Base-by-base conservation (phyloP, 352 stramenopile genomes). In the Phytopythium litorale region DNA sequence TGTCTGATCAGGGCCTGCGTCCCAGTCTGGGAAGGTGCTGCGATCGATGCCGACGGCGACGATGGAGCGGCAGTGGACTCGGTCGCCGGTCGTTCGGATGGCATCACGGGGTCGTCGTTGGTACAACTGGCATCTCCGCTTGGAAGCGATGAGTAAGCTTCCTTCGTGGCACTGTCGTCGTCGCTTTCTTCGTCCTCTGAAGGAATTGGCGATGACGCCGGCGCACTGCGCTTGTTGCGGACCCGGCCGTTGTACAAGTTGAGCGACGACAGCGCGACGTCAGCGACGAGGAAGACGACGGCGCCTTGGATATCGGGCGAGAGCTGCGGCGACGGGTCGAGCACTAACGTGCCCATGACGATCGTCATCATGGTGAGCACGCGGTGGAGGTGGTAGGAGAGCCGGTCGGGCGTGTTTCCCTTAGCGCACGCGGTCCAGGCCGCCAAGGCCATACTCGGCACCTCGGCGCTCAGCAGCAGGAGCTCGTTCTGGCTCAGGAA, bases 401-500 rank as follows among this genome's bases (percentile, higher is more conserved):
- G 51, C 7, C 56, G 60, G 4, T 71, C 67, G 1, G 67, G 64
- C 12, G 51, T 68, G 21, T 63, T 71, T 13, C 64, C 64, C 43
- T 51, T 56, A 25, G 69, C 49, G 46, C 64, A 71, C 51, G 60
- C 60, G 40, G 64, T 71, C 64, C 67, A 74, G 33, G 64, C 70
- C 4, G 67, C 67, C 67, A 64, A 71, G 23, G 58, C 62, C 67
- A 74, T 74, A 30, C 64, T 66, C 4, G 67, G 67, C 13, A 71
- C 64, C 54, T 71, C 64, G 7, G 51, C 54, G 16, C 67, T 9
- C 4, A 74, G 54, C 21, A 74, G 46, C 12, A 66, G 12, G 51
- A 74, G 69, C 40, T 74, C 67, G 23, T 61, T 74, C 23, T 74
- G 67, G 54, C 67, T 69, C 33, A 71, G 45, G 53, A 74, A 71